Evolutionary conservation across 2,329 filamentous ascomycete genomes (phyloP).

Genomic region (Aspergillus persii): DNA sequence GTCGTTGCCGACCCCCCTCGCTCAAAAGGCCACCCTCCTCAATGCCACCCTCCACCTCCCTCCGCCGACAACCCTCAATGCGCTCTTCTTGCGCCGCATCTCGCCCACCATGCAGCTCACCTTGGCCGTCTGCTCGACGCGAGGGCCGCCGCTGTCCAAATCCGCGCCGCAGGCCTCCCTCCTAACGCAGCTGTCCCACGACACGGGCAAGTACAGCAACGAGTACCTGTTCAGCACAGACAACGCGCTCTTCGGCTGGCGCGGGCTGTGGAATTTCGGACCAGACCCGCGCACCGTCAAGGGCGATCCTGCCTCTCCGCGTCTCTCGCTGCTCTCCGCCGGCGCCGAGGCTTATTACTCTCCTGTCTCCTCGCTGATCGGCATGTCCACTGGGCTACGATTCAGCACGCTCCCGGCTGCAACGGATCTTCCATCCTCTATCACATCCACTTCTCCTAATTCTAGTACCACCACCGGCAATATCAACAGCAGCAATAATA

Average conservation of each 20-base stretch:
- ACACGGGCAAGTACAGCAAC: conserved; percentile 80
- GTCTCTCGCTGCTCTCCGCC: conserved; percentile 79
- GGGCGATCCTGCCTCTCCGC: conserved; percentile 48
- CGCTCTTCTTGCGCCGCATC: conserved; percentile 75
- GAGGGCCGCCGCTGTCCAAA: conserved; percentile 40
- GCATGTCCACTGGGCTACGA: conserved; percentile 80
- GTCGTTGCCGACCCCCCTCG: neutral
- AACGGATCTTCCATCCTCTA: conserved; percentile 20
- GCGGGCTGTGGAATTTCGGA: conserved; percentile 94
- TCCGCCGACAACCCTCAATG: conserved; percentile 81
- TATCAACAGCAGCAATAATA: conserved; percentile 19
- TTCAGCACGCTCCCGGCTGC: conserved; percentile 78
- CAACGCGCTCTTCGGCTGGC: conserved; percentile 79
- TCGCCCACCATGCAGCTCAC: conserved; percentile 76
- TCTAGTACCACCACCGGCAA: conserved; percentile 15
- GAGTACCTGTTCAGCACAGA: conserved; percentile 93
- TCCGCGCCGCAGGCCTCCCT: conserved; percentile 46
- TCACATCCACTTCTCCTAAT: conserved; percentile 13
- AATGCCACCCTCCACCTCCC: conserved; percentile 48
- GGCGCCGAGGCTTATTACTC: conserved; percentile 96
- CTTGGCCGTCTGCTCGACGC: conserved; percentile 56
- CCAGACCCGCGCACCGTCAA: conserved; percentile 51
- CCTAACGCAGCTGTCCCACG: conserved; percentile 58
- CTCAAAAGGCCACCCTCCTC: conserved; percentile 42
- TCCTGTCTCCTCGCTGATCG: conserved; percentile 87